Conservation (phyloP, 2,329 filamentous ascomycete genomes). For the Pestalotiopsis sp. region DNA sequence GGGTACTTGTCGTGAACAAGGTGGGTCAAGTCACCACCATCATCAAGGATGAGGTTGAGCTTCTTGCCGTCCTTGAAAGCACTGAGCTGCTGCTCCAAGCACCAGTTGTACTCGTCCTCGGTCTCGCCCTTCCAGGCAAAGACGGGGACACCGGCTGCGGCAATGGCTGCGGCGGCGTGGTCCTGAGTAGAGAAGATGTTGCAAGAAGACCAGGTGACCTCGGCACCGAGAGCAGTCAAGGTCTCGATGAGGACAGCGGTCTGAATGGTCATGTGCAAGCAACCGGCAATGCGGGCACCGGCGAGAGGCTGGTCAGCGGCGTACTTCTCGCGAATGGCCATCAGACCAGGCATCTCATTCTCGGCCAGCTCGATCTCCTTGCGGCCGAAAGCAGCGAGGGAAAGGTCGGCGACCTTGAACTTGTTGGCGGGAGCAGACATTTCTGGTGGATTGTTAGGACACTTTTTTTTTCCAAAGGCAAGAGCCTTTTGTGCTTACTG, state of each 20-base stretch:
- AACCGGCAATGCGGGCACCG: conserved; percentile 95
- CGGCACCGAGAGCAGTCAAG: conserved; percentile 88
- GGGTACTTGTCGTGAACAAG: conserved; percentile 99
- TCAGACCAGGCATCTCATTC: conserved; percentile 96
- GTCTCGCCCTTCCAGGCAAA: conserved; percentile 85
- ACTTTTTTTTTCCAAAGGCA: background rate
- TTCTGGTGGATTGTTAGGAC: conserved; percentile 18
- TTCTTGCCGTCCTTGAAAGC: conserved; percentile 97
- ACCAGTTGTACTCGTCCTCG: conserved; percentile 99
- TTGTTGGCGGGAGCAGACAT: conserved; percentile 84
- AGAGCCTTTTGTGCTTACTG: background rate
- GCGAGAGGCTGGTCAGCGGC: conserved; percentile 89
- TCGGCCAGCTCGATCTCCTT: conserved; percentile 99
- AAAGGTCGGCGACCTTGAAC: conserved; percentile 99
- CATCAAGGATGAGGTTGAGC: conserved; percentile 98
- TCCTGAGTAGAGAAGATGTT: conserved; percentile 99
- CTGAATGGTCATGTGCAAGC: conserved; percentile 99
- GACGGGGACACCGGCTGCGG: conserved; percentile 88
- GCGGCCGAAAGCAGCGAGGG: conserved; percentile 96
- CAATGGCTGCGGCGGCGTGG: conserved; percentile 97
- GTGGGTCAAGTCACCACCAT: conserved; percentile 94
- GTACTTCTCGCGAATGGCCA: conserved; percentile 93
- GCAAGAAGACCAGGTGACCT: conserved; percentile 98
- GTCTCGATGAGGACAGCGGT: conserved; percentile 99
- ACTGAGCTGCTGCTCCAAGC: conserved; percentile 94